Conservation (phyloP, 169 alveolate species). For the Toxoplasma gondii region DNA sequence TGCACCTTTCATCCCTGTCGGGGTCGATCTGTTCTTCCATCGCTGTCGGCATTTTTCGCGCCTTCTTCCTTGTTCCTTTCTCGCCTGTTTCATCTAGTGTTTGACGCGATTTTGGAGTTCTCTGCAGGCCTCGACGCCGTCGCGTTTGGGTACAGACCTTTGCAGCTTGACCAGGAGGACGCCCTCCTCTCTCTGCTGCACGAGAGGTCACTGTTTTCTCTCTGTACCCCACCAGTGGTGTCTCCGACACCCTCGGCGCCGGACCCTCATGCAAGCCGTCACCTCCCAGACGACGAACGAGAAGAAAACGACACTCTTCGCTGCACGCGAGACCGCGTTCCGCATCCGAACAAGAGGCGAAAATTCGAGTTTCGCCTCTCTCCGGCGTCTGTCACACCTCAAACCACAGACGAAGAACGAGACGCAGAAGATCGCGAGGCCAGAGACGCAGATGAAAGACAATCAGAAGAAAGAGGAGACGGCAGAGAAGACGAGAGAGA, state of each 20-base stretch:
- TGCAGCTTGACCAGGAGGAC: background rate
- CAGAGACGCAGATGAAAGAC: background rate
- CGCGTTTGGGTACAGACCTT: slow-evolving; percentile 36
- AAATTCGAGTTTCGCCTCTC: no score
- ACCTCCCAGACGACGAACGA: background rate
- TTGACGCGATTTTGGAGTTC: no score
- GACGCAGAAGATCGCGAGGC: background rate
- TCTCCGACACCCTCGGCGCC: background rate
- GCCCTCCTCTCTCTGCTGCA: background rate
- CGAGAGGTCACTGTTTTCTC: slow-evolving; percentile 21
- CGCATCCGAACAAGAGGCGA: no score
- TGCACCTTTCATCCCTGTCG: no score
- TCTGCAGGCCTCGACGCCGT: slow-evolving; percentile 22
- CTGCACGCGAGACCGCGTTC: background rate
- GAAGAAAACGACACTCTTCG: background rate
- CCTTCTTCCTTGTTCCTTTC: no score
- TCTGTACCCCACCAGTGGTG: background rate
- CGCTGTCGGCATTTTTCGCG: no score
- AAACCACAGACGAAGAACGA: background rate
- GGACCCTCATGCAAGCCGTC: background rate
- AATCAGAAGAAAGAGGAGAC: background rate
- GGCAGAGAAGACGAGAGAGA: background rate
- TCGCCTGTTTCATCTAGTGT: no score
- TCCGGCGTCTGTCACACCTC: background rate
- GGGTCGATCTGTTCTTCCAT: no score